Evolutionary conservation across 352 stramenopile genomes (phyloP).

Genomic region (Pythium dissimile): DNA sequence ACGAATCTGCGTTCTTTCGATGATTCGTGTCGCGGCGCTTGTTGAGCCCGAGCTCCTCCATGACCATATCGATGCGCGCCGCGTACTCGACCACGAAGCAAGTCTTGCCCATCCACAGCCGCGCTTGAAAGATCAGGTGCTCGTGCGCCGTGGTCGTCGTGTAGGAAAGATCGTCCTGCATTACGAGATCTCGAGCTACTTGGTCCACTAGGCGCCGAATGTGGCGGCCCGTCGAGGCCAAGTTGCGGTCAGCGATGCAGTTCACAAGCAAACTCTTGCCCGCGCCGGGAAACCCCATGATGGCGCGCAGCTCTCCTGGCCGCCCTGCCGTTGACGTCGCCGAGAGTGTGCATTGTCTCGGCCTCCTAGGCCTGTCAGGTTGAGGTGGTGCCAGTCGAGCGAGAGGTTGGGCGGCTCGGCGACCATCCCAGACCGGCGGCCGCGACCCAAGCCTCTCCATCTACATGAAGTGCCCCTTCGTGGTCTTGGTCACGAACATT

Average conservation of each 20-base stretch:
- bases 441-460: conserved; percentile 1
- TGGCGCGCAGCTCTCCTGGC: conserved; percentile 31
- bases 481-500: too few species aligned
- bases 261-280: conserved; percentile 89
- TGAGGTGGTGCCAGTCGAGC: conserved; percentile 24
- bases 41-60: conserved; percentile 57
- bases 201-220: neutral
- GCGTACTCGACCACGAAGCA: conserved; percentile 12
- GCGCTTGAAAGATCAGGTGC: conserved; percentile 82
- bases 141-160: conserved; percentile 87
- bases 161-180: conserved; percentile 90
- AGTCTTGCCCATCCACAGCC: conserved; percentile 62
- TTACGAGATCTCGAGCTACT: conserved; percentile 33
- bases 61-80: conserved; percentile 48
- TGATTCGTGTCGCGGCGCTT: conserved; percentile 53
- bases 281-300: conserved; percentile 43
- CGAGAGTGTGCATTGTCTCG: conserved; percentile 27
- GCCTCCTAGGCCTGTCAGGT: conserved; percentile 18
- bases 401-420: conserved; percentile 15
- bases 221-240: neutral
- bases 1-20: too few species aligned
- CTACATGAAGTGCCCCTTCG: conserved; percentile 18
- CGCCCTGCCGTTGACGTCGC: conserved; percentile 24
- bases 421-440: neutral
- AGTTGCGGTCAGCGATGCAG: conserved; percentile 63